Evolutionary conservation across 1,284 basidiomycete species (phyloP).

Genomic region (Moesziomyces sp.): DNA sequence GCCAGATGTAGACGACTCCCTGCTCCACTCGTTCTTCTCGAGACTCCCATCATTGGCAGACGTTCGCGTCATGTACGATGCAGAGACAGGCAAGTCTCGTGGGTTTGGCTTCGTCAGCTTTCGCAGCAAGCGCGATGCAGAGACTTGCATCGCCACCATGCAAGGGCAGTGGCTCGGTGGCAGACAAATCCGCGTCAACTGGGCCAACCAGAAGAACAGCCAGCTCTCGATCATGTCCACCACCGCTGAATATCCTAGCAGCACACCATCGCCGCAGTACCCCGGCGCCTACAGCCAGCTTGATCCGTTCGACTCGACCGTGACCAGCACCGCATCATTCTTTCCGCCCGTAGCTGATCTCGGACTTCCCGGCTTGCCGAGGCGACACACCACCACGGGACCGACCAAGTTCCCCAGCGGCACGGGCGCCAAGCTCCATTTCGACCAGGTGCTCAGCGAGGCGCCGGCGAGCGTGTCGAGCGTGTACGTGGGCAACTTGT

Average conservation of each 20-base stretch:
- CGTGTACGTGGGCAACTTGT: slow-evolving; percentile 97
- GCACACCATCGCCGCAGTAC: background rate
- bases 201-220: slow-evolving; percentile 98
- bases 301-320: background rate
- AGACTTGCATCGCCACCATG: slow-evolving; percentile 97
- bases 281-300: background rate
- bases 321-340: background rate
- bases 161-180: slow-evolving; percentile 99
- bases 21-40: slow-evolving; percentile 92
- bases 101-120: slow-evolving; percentile 93
- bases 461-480: slow-evolving; percentile 92
- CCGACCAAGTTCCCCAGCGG: slow-evolving; percentile 5
- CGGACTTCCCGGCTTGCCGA: slow-evolving; percentile 29
- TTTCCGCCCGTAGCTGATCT: background rate
- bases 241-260: background rate
- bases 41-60: slow-evolving; percentile 94
- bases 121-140: slow-evolving; percentile 95
- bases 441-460: slow-evolving; percentile 86
- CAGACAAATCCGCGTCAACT: slow-evolving; percentile 97
- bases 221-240: slow-evolving; percentile 55
- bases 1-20: slow-evolving; percentile 97
- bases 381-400: slow-evolving; percentile 18
- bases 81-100: slow-evolving; percentile 97
- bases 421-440: slow-evolving; percentile 69
- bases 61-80: slow-evolving; percentile 99